Conservation (phyloP, 768 basidiomycete species). For the Boletus edulis region DNA sequence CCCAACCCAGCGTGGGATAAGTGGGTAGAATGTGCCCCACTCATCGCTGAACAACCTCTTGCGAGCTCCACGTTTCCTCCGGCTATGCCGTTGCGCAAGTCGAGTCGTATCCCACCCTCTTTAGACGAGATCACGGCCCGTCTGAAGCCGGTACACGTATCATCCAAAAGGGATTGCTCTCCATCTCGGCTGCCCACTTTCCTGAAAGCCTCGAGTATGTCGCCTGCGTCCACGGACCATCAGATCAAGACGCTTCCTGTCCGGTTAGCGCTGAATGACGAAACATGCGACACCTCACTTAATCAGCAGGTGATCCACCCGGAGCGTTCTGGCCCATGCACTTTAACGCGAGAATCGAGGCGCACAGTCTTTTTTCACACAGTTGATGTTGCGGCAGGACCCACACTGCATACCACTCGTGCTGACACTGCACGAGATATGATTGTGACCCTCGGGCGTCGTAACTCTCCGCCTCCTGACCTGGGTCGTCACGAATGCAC, state of each 20-base stretch:
- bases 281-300: conserved; percentile 3
- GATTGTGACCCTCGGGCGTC: conserved; percentile 61
- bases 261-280: conserved; percentile 22
- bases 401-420: conserved; percentile 51
- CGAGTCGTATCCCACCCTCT: conserved; percentile 49
- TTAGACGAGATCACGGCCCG: conserved; percentile 76
- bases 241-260: conserved; percentile 36
- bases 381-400: conserved; percentile 39
- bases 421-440: conserved; percentile 59
- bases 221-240: conserved; percentile 17
- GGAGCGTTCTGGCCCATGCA: conserved; percentile 35
- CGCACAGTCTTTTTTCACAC: conserved; percentile 49
- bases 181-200: conserved; percentile 35
- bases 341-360: conserved; percentile 46
- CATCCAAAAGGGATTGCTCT: conserved; percentile 20
- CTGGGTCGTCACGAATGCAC: conserved; percentile 13
- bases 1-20: conserved; percentile 48
- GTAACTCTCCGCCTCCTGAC: conserved; percentile 38
- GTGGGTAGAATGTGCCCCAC: conserved; percentile 59
- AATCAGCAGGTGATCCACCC: conserved; percentile 18
- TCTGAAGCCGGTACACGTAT: conserved; percentile 31
- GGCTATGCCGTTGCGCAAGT: conserved; percentile 3
- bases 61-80: not conserved
- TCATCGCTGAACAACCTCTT: conserved; percentile 26
- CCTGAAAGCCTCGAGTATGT: conserved; percentile 15